These are phyloP conservation scores for Pichia scutulata DNA, from an alignment of 805 yeast genomes.

Conservation along the genomic window DNA sequence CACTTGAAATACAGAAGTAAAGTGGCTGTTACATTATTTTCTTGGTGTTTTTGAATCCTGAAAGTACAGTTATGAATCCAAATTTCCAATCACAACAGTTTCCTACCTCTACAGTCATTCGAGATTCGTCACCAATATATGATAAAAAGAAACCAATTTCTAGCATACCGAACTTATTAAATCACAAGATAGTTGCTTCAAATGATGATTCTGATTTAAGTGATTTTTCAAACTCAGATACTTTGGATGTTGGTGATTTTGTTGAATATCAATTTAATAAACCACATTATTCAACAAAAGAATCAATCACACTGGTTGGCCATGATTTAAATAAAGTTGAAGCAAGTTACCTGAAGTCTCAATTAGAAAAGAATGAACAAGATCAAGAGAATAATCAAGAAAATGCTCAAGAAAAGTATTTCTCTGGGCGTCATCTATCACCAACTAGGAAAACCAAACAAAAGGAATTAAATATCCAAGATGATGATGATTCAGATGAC, in stretches of 20 bases:
- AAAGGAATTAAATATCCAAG: constrained; percentile 9
- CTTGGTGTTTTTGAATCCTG: background rate
- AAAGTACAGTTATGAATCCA: background rate
- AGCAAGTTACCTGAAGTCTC: background rate
- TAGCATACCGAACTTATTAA: background rate
- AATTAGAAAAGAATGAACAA: background rate
- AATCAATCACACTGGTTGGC: constrained; percentile 16
- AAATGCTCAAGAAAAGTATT: background rate
- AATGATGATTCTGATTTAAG: background rate
- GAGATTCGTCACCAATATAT: constrained; percentile 3
- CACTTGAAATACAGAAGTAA: too few relatives aligned
- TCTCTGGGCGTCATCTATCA: background rate
- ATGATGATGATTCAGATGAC: constrained; percentile 32
- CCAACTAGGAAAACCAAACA: background rate
- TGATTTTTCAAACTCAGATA: background rate
- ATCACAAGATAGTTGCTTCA: background rate
- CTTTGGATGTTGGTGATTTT: constrained; percentile 14
- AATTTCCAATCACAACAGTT: background rate
- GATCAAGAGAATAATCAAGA: background rate
- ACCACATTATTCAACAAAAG: constrained; percentile 12
- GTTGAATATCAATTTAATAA: constrained; percentile 21
- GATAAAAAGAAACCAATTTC: constrained; percentile 1
- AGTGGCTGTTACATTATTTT: too few relatives aligned
- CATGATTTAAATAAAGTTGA: constrained; percentile 13
- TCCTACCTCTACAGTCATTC: background rate